Evolutionary conservation across 257 asterid species (phyloP), one percentile per base, ranked within the genome.

Genomic region (Phtheirospermum japonicum): DNA sequence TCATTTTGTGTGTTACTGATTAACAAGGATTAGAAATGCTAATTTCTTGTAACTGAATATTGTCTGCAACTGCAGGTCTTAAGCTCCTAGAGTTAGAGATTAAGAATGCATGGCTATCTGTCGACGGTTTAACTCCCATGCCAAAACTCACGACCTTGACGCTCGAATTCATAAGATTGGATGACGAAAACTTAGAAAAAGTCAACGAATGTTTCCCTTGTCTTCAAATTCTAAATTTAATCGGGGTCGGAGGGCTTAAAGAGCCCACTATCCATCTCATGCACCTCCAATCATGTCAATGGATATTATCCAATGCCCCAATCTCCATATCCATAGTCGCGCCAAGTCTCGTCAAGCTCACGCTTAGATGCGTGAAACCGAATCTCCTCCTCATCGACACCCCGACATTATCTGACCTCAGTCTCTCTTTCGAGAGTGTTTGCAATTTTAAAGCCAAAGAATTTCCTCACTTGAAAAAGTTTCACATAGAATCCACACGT

Each of bases 161-260:
- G 0, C 96, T 89, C n/a, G 90, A 86, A 66, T 86, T 80, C 74
- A 79, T 84, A 58, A 83, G 86, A 75, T 76, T 89, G 73, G 94
- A 84, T 42, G 96, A 89, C 53, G 95, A 89, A 77, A 77, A 89
- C 80, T 75, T 89, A 65, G 76, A 77, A 57, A 86, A 76, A 80
- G 52, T 89, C 43, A 86, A 79, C 3, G 79, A 72, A 12, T 80
- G 88, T 75, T 84, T 89, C 70, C 88, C 90, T 4, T 58, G 67
- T 4, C 73, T 89, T 53, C 76, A 80, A 72, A 82, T 59, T 68
- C 90, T 89, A 39, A 84, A 82, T 64, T 72, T 89, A 67, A 82
- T 82, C 31, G 96, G 90, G 23, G 95, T 89, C 30, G 94, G 90
- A 72, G 93, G 95, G 31, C 88, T 89, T 64, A 86, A 80, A 73